phyloP scores from a whole-genome alignment of 192 early-diverging fungal species.

The Radiomyces spectabilis region DNA sequence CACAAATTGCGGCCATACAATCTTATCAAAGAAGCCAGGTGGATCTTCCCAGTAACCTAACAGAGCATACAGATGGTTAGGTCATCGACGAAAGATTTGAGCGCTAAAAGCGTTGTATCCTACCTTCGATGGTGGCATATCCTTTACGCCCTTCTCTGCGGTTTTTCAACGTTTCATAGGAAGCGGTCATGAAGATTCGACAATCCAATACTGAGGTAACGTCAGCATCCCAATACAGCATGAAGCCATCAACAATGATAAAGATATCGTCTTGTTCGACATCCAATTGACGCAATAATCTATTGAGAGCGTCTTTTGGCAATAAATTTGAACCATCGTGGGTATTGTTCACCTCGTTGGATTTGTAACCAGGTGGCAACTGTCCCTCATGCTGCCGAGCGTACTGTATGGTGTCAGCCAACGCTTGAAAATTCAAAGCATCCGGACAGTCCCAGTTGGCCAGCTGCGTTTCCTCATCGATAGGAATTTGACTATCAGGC shows the following conservation, averaged over 20 bases:
- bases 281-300: no score
- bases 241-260: conserved; percentile 72
- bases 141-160: conserved; percentile 56
- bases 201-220: conserved; percentile 37
- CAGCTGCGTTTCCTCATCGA: conserved; percentile 42
- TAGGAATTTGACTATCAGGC: conserved; percentile 58
- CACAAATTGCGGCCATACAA: conserved; percentile 74
- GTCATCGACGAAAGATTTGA: not conserved
- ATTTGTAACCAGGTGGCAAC: conserved; percentile 28
- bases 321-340: conserved; percentile 14
- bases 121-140: conserved; percentile 76
- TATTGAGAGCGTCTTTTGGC: not conserved
- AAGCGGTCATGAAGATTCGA: conserved; percentile 52
- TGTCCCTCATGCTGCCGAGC: conserved; percentile 27
- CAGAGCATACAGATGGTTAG: conserved; percentile 2
- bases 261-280: conserved; percentile 25
- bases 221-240: conserved; percentile 54
- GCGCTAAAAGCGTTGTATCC: no score
- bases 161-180: conserved; percentile 50
- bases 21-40: conserved; percentile 65
- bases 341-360: conserved; percentile 35
- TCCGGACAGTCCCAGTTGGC: conserved; percentile 79
- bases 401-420: conserved; percentile 23
- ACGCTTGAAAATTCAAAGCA: conserved; percentile 45
- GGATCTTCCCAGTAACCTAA: conserved; percentile 70